Conservation (phyloP, 1,139 yeast species). For the Zhuliangozyma blackwelliae region DNA sequence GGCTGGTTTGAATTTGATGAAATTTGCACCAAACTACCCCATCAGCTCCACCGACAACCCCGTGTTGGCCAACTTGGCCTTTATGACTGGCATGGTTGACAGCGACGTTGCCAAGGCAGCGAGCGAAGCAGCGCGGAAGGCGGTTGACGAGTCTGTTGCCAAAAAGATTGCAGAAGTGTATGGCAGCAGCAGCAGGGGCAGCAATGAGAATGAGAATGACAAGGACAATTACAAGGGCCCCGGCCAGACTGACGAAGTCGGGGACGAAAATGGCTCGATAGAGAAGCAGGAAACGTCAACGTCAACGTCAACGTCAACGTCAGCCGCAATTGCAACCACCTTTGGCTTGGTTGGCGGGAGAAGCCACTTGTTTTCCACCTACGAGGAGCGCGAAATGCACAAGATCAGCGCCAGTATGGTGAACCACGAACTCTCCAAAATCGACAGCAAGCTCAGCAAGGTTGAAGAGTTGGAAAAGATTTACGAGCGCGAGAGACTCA, state of each 20-base stretch:
- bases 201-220: conserved; percentile 20
- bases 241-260: neutral
- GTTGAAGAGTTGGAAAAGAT: conserved; percentile 71
- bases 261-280: conserved; percentile 3
- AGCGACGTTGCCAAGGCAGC: conserved; percentile 85
- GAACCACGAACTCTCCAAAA: conserved; percentile 67
- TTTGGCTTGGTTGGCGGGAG: conserved; percentile 75
- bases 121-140: conserved; percentile 58
- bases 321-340: conserved; percentile 46
- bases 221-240: conserved; percentile 50
- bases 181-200: conserved; percentile 7
- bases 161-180: conserved; percentile 31
- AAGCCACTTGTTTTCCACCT: conserved; percentile 75
- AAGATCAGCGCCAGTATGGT: conserved; percentile 56
- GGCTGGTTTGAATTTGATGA: conserved; percentile 54
- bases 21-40: conserved; percentile 79
- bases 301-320: neutral
- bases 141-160: conserved; percentile 47
- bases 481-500: conserved; percentile 73
- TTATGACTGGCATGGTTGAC: conserved; percentile 81
- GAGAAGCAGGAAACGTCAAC: conserved; percentile 3
- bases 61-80: conserved; percentile 82
- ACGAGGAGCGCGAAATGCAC: conserved; percentile 77
- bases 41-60: conserved; percentile 87
- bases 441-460: conserved; percentile 71